Conservation (phyloP, 78 protist genomes). For the Dictyostelium brefeldianum region DNA sequence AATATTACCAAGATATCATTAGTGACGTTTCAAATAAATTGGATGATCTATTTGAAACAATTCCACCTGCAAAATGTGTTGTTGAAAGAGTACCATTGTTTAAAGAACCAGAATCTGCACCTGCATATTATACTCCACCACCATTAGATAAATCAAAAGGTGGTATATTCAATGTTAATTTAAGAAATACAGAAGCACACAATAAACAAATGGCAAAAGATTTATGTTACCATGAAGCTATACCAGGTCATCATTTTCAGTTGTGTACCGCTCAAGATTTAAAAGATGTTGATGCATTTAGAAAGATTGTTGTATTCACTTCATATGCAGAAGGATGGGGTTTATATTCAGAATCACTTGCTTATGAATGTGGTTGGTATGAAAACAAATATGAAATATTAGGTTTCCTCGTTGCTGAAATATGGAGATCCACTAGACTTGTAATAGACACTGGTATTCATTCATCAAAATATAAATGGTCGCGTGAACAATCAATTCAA, state of each 20-base stretch:
- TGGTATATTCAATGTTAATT: slow-evolving; percentile 32
- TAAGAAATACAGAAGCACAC: slow-evolving; percentile 37
- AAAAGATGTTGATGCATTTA: slow-evolving; percentile 21
- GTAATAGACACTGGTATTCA: slow-evolving; percentile 76
- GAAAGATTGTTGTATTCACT: slow-evolving; percentile 31
- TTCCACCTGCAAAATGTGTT: background rate
- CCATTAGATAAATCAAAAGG: slow-evolving; percentile 40
- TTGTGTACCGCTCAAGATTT: slow-evolving; percentile 21
- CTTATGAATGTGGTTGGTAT: slow-evolving; percentile 62
- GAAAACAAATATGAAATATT: slow-evolving; percentile 36
- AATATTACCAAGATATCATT: slow-evolving; percentile 2
- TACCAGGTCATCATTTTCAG: slow-evolving; percentile 62
- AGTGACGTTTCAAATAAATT: background rate
- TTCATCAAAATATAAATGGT: slow-evolving; percentile 46
- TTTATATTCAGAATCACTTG: slow-evolving; percentile 39
- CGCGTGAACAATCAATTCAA: slow-evolving; percentile 52
- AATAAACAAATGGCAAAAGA: background rate
- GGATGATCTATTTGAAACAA: background rate
- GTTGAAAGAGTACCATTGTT: slow-evolving; percentile 52
- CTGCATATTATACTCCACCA: slow-evolving; percentile 52
- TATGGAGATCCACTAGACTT: slow-evolving; percentile 44
- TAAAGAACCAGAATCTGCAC: slow-evolving; percentile 35
- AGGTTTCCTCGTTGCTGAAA: slow-evolving; percentile 37
- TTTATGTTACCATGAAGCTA: slow-evolving; percentile 51
- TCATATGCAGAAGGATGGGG: slow-evolving; percentile 80